Percentiles rank a stretch among this genome's conserved stretches.
Evolutionary conservation across 108 stramenopile genomes (phyloP).

Genomic region (Discostella pseudostelligera): DNA sequence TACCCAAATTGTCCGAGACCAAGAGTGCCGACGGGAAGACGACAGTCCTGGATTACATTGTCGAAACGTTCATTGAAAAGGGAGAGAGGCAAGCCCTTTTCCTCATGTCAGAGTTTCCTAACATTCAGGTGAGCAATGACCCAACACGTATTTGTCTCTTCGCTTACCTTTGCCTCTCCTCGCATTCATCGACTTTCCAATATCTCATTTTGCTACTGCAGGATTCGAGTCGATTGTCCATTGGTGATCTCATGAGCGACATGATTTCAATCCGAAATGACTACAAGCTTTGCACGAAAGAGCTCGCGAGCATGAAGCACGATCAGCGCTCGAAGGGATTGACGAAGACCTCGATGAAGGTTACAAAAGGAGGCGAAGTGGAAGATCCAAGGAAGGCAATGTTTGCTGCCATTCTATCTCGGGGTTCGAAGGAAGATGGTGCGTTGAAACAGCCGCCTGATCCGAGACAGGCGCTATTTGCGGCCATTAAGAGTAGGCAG

Average conservation of each 20-base stretch:
- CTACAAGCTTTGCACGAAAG: conserved; percentile 62
- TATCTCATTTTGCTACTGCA: conserved; percentile 1
- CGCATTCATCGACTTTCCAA: background rate
- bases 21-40: conserved; percentile 94
- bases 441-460: conserved; percentile 4
- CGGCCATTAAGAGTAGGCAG: conserved; percentile 40
- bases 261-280: conserved; percentile 49
- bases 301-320: conserved; percentile 59
- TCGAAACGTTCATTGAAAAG: conserved; percentile 73
- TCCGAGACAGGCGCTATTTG: conserved; percentile 47
- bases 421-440: conserved; percentile 17
- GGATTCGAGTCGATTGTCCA: conserved; percentile 63
- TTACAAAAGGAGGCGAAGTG: conserved; percentile 12
- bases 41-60: conserved; percentile 92
- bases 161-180: background rate
- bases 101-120: conserved; percentile 63
- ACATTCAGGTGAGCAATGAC: conserved; percentile 49
- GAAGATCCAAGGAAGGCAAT: conserved; percentile 46
- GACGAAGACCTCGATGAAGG: conserved; percentile 24
- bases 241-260: conserved; percentile 67
- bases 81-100: conserved; percentile 59
- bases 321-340: conserved; percentile 43
- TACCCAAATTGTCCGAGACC: conserved; percentile 87
- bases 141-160: background rate
- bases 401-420: conserved; percentile 49